Conservation (phyloP, 495 filamentous ascomycete species). For the Terfezia claveryi region DNA sequence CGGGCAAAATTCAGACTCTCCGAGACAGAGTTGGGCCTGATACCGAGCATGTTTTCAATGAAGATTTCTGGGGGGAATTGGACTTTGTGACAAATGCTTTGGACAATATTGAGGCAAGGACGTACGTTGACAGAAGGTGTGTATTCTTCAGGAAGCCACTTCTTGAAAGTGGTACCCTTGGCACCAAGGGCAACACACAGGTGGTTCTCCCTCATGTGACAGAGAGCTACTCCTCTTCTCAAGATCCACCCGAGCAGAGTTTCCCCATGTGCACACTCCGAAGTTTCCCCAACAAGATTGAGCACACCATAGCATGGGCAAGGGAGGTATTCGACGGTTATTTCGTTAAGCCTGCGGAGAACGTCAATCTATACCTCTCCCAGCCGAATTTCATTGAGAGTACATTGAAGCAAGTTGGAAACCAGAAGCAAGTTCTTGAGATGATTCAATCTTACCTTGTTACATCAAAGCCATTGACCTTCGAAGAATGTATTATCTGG, state of each 20-base stretch:
- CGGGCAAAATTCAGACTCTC: conserved; percentile 59
- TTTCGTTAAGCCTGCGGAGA: conserved; percentile 82
- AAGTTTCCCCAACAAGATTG: conserved; percentile 96
- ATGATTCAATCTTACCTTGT: conserved; percentile 79
- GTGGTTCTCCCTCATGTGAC: conserved; percentile 77
- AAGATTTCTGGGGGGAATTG: conserved; percentile 76
- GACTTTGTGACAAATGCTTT: conserved; percentile 92
- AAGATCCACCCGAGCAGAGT: conserved; percentile 93
- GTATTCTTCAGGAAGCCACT: conserved; percentile 97
- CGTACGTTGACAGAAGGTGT: conserved; percentile 91
- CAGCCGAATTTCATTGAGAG: conserved; percentile 79
- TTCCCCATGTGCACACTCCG: conserved; percentile 97
- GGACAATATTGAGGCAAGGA: conserved; percentile 93
- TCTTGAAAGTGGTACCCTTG: conserved; percentile 87
- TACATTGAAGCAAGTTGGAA: conserved; percentile 81
- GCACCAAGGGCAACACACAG: conserved; percentile 96
- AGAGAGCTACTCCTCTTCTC: conserved; percentile 95
- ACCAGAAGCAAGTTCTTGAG: conserved; percentile 87
- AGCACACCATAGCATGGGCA: conserved; percentile 98
- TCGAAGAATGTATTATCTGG: conserved; percentile 93
- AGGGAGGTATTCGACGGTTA: conserved; percentile 83
- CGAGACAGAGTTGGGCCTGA: conserved; percentile 80
- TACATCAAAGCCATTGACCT: conserved; percentile 72
- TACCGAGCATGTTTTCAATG: conserved; percentile 87
- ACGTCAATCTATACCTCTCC: conserved; percentile 82